Conservation (phyloP, 1,139 yeast species). For the Candida sanyaensis region DNA sequence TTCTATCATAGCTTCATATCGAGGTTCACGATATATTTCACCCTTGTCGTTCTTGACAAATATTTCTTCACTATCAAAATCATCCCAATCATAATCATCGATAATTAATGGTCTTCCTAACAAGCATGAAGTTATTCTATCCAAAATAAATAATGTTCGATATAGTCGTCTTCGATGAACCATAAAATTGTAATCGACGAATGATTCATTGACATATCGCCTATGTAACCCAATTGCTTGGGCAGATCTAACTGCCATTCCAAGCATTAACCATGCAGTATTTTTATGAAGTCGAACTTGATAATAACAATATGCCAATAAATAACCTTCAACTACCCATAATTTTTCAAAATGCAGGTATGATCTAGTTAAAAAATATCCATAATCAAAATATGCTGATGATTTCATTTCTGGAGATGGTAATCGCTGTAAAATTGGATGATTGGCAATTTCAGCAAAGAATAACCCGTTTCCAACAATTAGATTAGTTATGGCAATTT, state of each 20-base stretch:
- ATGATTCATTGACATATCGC: slow-evolving; percentile 16
- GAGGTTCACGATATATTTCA: slow-evolving; percentile 2
- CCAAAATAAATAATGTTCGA: slow-evolving; percentile 41
- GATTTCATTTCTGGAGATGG: slow-evolving; percentile 11
- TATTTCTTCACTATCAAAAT: slow-evolving; percentile 17
- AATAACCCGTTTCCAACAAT: slow-evolving; percentile 15
- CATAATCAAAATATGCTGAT: slow-evolving; percentile 14
- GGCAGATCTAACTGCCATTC: slow-evolving; percentile 16
- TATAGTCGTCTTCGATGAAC: slow-evolving; percentile 35
- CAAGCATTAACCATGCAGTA: slow-evolving; percentile 35
- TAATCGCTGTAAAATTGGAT: slow-evolving; percentile 10
- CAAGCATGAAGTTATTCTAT: slow-evolving; percentile 37
- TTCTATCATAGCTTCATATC: slow-evolving; percentile 11
- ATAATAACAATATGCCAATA: slow-evolving; percentile 35
- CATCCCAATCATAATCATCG: slow-evolving; percentile 45
- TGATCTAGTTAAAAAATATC: slow-evolving; percentile 11
- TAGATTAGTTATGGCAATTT: slow-evolving; percentile 13
- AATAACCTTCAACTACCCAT: slow-evolving; percentile 43
- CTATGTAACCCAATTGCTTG: slow-evolving; percentile 17
- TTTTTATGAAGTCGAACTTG: slow-evolving; percentile 37
- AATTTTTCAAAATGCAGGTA: slow-evolving; percentile 20
- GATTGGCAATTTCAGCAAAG: slow-evolving; percentile 12
- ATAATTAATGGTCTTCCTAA: slow-evolving; percentile 45
- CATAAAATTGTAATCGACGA: slow-evolving; percentile 10
- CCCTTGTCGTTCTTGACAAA: slow-evolving; percentile 11